Base-by-base conservation (phyloP, 345 rosid species). In the Gossypium herbaceum region DNA sequence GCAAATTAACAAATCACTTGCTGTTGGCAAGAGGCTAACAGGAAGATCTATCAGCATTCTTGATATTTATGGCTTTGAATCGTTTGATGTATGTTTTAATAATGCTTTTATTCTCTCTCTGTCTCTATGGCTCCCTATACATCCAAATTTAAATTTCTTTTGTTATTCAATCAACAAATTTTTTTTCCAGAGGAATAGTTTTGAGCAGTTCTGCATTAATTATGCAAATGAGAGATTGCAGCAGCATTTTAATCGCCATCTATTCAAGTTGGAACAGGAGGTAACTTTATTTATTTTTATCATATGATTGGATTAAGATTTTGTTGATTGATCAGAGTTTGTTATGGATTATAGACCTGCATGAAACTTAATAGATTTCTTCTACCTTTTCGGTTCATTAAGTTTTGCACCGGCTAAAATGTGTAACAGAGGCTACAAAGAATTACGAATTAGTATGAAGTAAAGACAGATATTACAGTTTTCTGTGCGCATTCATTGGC, bases 1-100 rank as follows among this genome's bases (percentile, higher is more conserved):
- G 80, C 98, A 93, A 86, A 89, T 95, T 74, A 95, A 95, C 84
- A 93, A 90, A 72, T 93, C 99, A 64, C 97, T 95, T 67, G 93
- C 94, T 29, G 98, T 90, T 78, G 98, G 99, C 76, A 95, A 95
- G 84, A 86, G 89, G 76, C 84, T 96, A 81, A 89, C 97, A 1
- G 98, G 99, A 73, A 87, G 99, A 90, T 91, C 98, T 77, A 95
- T 95, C 80, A 93, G 99, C 86, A 95, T 95, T 87, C 97, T 95
- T 78, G 99, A 95, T 83, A 95, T 95, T 66, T 95, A 95, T 78
- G 99, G 99, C 80, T 95, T 95, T 79, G 99, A 95, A 83, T 95
- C 99, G 17, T 95, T 95, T 89, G 89, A 91, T 79, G 99, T 95
- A 88, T 75, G 91, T 72, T 79, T 65, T 75, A 55, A 10, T 56